These are phyloP conservation scores for Cicer cuneatum DNA, from an alignment of 306 rosid species.

Conservation along the genomic window DNA sequence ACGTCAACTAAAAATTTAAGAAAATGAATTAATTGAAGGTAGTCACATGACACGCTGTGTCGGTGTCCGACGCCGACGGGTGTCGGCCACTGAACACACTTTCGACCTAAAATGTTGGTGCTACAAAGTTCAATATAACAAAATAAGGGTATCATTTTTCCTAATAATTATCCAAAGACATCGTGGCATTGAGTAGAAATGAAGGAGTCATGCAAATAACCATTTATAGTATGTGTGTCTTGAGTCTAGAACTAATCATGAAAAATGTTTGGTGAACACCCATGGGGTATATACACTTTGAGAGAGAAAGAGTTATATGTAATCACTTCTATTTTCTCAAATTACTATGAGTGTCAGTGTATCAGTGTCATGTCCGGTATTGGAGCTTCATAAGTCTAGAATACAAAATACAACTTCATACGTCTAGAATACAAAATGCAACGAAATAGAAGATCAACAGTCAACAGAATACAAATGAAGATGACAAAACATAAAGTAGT, in stretches of 20 bases:
- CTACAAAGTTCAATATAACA: not conserved
- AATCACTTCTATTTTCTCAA: no score
- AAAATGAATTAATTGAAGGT: no score
- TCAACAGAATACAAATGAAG: not conserved
- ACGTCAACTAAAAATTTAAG: no score
- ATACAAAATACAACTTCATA: not conserved
- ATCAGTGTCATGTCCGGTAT: no score
- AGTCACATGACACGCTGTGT: no score
- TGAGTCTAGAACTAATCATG: not conserved
- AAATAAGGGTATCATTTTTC: not conserved
- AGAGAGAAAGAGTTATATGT: no score
- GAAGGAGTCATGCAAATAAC: not conserved
- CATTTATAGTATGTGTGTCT: not conserved
- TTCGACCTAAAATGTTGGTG: no score
- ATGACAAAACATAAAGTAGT: conserved; percentile 6
- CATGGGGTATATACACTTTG: no score
- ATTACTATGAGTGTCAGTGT: no score
- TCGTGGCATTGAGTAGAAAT: not conserved
- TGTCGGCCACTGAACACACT: no score
- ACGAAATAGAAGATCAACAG: conserved; percentile 11
- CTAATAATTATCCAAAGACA: conserved; percentile 22
- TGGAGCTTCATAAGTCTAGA: not conserved
- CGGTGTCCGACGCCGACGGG: no score
- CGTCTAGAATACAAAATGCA: conserved; percentile 1
- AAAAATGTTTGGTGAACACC: no score